phyloP scores from a whole-genome alignment of 805 yeast species.

The Dipodascus albidus region DNA sequence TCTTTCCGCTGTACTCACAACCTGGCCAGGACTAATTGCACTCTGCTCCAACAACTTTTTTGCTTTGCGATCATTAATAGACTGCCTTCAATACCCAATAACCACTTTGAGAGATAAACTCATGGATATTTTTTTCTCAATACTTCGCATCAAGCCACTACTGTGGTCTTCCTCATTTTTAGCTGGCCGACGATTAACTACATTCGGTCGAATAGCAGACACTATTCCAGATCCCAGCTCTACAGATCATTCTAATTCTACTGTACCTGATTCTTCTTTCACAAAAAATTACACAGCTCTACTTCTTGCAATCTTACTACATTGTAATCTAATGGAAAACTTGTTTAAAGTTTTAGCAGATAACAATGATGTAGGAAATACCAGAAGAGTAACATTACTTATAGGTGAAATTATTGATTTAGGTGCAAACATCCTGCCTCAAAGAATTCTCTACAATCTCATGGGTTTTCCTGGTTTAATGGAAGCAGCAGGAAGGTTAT shows the following conservation, averaged over 20 bases:
- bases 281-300: slow-evolving; percentile 58
- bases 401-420: slow-evolving; percentile 50
- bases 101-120: slow-evolving; percentile 43
- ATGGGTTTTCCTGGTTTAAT: slow-evolving; percentile 18
- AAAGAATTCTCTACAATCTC: slow-evolving; percentile 25
- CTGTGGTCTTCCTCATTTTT: slow-evolving; percentile 37
- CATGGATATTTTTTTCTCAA: slow-evolving; percentile 60
- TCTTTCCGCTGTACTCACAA: slow-evolving; percentile 48
- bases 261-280: slow-evolving; percentile 9
- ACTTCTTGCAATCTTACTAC: slow-evolving; percentile 41
- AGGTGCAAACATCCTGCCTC: slow-evolving; percentile 44
- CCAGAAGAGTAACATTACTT: slow-evolving; percentile 51
- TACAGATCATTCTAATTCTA: slow-evolving; percentile 30
- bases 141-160: slow-evolving; percentile 47
- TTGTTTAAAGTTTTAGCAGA: slow-evolving; percentile 34
- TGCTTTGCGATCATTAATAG: slow-evolving; percentile 45
- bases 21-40: slow-evolving; percentile 67
- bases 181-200: slow-evolving; percentile 20
- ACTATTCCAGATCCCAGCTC: slow-evolving; percentile 16
- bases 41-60: slow-evolving; percentile 45
- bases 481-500: slow-evolving; percentile 15
- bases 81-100: slow-evolving; percentile 50
- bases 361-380: slow-evolving; percentile 33
- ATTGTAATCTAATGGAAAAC: slow-evolving; percentile 41
- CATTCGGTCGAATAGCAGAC: slow-evolving; percentile 19